These are phyloP conservation scores for Candida sp. DNA, from an alignment of 1,139 yeast genomes.

Conservation along the genomic window DNA sequence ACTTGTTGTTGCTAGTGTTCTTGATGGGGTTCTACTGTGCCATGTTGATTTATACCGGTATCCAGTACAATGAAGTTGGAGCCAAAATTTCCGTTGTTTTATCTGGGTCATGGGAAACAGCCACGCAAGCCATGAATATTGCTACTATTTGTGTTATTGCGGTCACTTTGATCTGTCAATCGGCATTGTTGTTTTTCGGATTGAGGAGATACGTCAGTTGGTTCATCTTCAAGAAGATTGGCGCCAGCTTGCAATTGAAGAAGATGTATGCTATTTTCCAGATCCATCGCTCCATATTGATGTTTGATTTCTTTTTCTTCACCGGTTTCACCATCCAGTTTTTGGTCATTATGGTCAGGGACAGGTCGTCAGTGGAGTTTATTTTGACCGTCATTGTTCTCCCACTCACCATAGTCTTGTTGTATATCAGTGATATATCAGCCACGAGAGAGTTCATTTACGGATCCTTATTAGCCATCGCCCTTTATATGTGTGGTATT, in stretches of 20 bases:
- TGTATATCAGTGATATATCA: slow-evolving; percentile 41
- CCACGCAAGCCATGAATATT: slow-evolving; percentile 42
- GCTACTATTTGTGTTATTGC: slow-evolving; percentile 52
- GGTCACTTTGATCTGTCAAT: slow-evolving; percentile 38
- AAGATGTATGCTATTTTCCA: slow-evolving; percentile 46
- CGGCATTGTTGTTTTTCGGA: slow-evolving; percentile 35
- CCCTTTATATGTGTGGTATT: slow-evolving; percentile 43
- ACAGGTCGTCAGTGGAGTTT: slow-evolving; percentile 48
- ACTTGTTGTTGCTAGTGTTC: slow-evolving; percentile 44
- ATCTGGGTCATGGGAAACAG: slow-evolving; percentile 28
- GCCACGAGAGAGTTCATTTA: slow-evolving; percentile 38
- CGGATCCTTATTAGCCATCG: slow-evolving; percentile 33
- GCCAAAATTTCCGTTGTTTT: slow-evolving; percentile 24
- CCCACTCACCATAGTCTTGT: slow-evolving; percentile 47
- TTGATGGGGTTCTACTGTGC: slow-evolving; percentile 50
- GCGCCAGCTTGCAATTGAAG: slow-evolving; percentile 50
- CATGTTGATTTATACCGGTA: slow-evolving; percentile 54
- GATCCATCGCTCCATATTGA: slow-evolving; percentile 44
- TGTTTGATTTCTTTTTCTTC: slow-evolving; percentile 54
- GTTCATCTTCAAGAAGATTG: slow-evolving; percentile 54
- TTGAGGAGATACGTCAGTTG: slow-evolving; percentile 49
- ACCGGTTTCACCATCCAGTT: slow-evolving; percentile 60
- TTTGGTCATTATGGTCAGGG: slow-evolving; percentile 47
- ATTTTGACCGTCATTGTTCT: slow-evolving; percentile 53
- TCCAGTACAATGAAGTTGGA: slow-evolving; percentile 57